Evolutionary conservation across 306 rosid species (phyloP).

Genomic region (Trifolium repens): DNA sequence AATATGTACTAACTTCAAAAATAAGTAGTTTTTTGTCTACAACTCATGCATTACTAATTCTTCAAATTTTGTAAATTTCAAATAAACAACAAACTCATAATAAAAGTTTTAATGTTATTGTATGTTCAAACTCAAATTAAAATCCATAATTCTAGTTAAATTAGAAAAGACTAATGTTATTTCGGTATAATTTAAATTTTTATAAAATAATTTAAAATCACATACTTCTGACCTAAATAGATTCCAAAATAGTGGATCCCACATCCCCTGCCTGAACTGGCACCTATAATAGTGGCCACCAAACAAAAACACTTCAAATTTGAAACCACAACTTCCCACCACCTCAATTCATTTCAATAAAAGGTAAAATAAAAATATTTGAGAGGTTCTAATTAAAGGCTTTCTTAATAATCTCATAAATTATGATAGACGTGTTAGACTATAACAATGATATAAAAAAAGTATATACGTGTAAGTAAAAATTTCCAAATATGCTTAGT

Average conservation of each 20-base stretch:
- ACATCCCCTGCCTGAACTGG: constrained; percentile 29
- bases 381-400: not conserved
- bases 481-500: constrained; percentile 29
- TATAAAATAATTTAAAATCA: no score
- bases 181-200: no score
- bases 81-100: no score
- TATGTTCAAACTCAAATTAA: no score
- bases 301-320: constrained; percentile 19
- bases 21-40: no score
- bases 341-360: not conserved
- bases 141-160: no score
- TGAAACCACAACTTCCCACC: not conserved
- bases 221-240: no score
- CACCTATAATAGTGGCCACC: not conserved
- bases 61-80: no score
- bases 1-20: no score
- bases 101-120: no score
- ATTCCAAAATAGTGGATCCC: not conserved
- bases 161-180: no score
- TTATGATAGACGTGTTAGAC: not conserved
- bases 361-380: not conserved
- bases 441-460: not conserved
- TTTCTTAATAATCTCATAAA: not conserved
- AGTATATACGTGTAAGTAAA: not conserved
- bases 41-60: no score